phyloP scores from a whole-genome alignment of 1,284 basidiomycete genomes.

The Cystobasidiaceae sp. region DNA sequence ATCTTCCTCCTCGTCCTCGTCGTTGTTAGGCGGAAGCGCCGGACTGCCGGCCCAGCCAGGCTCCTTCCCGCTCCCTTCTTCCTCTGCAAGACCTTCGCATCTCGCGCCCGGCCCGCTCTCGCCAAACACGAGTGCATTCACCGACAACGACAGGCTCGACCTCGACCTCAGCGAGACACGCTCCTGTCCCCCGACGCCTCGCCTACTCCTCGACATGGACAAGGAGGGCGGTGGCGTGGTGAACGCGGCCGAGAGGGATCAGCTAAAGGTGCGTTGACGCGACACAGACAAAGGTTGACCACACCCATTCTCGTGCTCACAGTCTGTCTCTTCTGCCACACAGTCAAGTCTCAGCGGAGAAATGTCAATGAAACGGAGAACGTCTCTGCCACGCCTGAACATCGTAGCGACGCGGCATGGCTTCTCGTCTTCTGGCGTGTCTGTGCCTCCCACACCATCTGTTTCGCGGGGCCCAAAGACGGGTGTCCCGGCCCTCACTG shows the following conservation, averaged over 20 bases:
- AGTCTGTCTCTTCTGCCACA: background rate
- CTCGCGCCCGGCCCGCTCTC: background rate
- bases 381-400: slow-evolving; percentile 30
- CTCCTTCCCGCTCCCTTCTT: background rate
- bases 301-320: background rate
- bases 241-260: background rate
- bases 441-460: background rate
- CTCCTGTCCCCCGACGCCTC: slow-evolving; percentile 31
- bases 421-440: background rate
- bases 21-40: background rate
- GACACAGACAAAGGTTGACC: background rate
- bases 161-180: slow-evolving; percentile 16
- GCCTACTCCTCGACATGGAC: background rate
- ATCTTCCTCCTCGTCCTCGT: background rate
- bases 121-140: background rate
- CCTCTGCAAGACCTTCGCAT: background rate
- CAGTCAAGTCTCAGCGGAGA: slow-evolving; percentile 16
- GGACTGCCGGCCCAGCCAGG: background rate
- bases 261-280: slow-evolving; percentile 3
- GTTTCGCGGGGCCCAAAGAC: background rate
- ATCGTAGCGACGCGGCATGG: background rate
- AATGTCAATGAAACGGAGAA: slow-evolving; percentile 30
- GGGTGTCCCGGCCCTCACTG: background rate
- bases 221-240: background rate
- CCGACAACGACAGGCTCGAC: background rate